Evolutionary conservation across 2,329 filamentous ascomycete genomes (phyloP).

Genomic region (Alternaria rosae): DNA sequence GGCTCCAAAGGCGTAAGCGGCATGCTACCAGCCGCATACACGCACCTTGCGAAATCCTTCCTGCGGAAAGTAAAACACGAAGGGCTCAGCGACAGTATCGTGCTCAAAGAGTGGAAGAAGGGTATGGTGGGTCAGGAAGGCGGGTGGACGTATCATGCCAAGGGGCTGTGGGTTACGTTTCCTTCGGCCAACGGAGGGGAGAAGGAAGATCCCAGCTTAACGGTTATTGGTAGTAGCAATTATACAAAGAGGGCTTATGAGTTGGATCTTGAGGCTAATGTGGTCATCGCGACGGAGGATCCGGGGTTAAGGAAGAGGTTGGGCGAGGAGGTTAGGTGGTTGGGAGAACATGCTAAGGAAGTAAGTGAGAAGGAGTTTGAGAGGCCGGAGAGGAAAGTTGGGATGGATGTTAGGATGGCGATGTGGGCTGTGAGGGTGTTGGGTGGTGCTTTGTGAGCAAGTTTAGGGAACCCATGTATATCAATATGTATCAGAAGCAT

Average conservation of each 20-base stretch:
- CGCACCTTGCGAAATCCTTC: slow-evolving; percentile 83
- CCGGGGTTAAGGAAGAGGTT: slow-evolving; percentile 73
- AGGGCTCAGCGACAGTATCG: slow-evolving; percentile 65
- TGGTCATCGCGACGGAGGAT: slow-evolving; percentile 83
- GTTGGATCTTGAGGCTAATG: slow-evolving; percentile 89
- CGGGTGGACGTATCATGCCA: slow-evolving; percentile 98
- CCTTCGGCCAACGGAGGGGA: slow-evolving; percentile 45
- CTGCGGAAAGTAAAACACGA: slow-evolving; percentile 67
- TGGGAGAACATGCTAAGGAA: slow-evolving; percentile 75
- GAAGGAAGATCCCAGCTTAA: slow-evolving; percentile 71
- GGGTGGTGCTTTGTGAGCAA: slow-evolving; percentile 79
- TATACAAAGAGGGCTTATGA: slow-evolving; percentile 95
- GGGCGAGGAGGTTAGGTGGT: slow-evolving; percentile 79
- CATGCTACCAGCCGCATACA: slow-evolving; percentile 90
- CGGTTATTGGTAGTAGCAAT: slow-evolving; percentile 88
- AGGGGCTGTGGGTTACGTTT: slow-evolving; percentile 89
- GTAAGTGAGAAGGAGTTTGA: slow-evolving; percentile 82
- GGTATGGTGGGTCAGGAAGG: slow-evolving; percentile 81
- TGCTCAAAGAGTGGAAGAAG: slow-evolving; percentile 84
- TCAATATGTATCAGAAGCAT: neutral
- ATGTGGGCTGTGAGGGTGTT: slow-evolving; percentile 93
- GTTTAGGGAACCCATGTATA: neutral
- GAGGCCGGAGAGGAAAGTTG: slow-evolving; percentile 81
- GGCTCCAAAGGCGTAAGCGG: slow-evolving; percentile 86
- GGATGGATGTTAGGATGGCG: slow-evolving; percentile 81